These are phyloP conservation scores for Colletotrichum agaves DNA, from an alignment of 2,329 filamentous ascomycete species.

Conservation along the genomic window DNA sequence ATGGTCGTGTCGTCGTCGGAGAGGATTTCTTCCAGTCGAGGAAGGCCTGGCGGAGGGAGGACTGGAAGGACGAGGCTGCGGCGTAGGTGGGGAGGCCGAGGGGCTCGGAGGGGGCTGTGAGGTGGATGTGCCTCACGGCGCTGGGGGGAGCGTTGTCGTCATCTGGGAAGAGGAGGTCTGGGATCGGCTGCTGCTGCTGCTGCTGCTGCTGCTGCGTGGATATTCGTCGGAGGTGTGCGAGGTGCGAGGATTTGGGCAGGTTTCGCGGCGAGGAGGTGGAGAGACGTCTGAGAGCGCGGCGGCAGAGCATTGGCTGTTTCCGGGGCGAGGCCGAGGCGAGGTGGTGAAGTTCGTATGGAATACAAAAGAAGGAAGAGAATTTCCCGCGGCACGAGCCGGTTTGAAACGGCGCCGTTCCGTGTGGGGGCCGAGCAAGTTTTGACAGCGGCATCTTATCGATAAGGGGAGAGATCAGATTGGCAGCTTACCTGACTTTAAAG, in stretches of 20 bases:
- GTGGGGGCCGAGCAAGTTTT: not conserved
- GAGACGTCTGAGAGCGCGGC: not conserved
- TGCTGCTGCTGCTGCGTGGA: constrained; percentile 4
- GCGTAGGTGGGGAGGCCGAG: constrained; percentile 22
- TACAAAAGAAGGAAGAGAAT: constrained; percentile 8
- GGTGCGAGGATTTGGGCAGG: not conserved
- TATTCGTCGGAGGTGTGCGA: not conserved
- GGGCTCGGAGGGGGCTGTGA: not conserved
- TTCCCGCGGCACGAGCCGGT: constrained; percentile 29
- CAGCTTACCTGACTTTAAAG: too few relatives aligned
- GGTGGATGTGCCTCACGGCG: constrained; percentile 34
- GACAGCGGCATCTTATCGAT: constrained; percentile 31
- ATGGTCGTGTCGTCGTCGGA: constrained; percentile 9
- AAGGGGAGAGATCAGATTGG: not conserved
- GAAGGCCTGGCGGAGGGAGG: constrained; percentile 46
- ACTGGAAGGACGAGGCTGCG: constrained; percentile 33
- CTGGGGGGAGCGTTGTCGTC: constrained; percentile 19
- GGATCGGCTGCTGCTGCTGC: not conserved
- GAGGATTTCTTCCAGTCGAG: constrained; percentile 52
- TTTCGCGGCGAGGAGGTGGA: not conserved
- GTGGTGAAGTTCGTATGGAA: constrained; percentile 5
- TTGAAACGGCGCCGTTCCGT: not conserved
- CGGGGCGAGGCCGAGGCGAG: not conserved
- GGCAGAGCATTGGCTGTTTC: not conserved
- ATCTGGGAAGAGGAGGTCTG: constrained; percentile 21